Evolutionary conservation across 2,329 filamentous ascomycete genomes (phyloP).

Genomic region (Chaetomium sp.): DNA sequence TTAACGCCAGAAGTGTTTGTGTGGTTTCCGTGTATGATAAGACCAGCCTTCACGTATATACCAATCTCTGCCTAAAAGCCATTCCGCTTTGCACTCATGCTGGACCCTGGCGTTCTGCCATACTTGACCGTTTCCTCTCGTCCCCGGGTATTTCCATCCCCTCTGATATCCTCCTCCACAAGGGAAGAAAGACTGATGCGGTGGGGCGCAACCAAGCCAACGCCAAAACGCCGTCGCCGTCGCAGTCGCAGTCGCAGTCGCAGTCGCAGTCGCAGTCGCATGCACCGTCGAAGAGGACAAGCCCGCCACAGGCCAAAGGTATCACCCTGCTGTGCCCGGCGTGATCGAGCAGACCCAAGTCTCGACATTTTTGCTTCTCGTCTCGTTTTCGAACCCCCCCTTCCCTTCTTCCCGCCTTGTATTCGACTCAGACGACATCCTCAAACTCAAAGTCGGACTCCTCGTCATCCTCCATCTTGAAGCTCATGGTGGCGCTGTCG

Average conservation of each 20-base stretch:
- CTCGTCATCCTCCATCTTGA: conserved; percentile 47
- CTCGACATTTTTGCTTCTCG: background rate
- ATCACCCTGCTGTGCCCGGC: conserved; percentile 18
- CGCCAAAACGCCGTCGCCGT: background rate
- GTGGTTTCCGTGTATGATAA: conserved; percentile 1
- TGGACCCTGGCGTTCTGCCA: background rate
- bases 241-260: too few species aligned
- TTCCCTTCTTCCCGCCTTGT: background rate
- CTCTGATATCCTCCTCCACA: background rate
- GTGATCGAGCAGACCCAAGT: background rate
- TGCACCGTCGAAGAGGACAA: background rate
- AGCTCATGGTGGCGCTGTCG: conserved; percentile 22
- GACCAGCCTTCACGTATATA: background rate
- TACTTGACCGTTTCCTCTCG: background rate
- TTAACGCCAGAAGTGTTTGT: background rate
- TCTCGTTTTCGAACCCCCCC: background rate
- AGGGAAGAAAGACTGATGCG: background rate
- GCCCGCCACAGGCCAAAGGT: conserved; percentile 11
- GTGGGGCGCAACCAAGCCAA: background rate
- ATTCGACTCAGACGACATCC: conserved; percentile 47
- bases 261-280: background rate
- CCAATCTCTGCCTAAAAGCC: background rate
- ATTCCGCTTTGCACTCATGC: background rate
- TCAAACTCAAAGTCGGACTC: conserved; percentile 62
- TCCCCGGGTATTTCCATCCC: background rate